Evolutionary conservation across 345 rosid genomes (phyloP).

Genomic region (Populus ilicifolia): DNA sequence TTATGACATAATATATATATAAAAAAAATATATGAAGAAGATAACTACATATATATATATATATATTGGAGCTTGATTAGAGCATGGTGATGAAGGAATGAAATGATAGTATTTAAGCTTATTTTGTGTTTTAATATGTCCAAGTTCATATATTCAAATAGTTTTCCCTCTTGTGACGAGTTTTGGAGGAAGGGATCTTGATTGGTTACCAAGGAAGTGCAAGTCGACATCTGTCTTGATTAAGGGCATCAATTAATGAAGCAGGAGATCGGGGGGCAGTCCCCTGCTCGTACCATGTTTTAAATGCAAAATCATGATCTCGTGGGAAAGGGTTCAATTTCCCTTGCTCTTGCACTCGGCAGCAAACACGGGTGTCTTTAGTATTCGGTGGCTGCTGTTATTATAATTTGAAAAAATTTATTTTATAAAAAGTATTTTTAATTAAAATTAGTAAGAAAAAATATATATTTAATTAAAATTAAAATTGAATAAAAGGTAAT

Average conservation of each 20-base stretch:
- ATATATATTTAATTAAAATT: too few relatives aligned
- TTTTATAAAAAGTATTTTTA: too few relatives aligned
- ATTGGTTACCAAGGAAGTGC: slow-evolving; percentile 14
- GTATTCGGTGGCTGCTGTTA: too few relatives aligned
- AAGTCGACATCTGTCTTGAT: slow-evolving; percentile 21
- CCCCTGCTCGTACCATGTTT: slow-evolving; percentile 1
- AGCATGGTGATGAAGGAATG: background rate
- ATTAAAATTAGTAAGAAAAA: too few relatives aligned
- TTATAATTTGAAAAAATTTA: too few relatives aligned
- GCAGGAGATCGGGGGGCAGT: slow-evolving; percentile 9
- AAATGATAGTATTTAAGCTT: background rate
- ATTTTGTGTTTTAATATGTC: background rate
- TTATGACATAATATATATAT: too few relatives aligned
- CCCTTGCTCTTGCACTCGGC: slow-evolving; percentile 5
- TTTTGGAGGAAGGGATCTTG: background rate
- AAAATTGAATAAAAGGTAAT: too few relatives aligned
- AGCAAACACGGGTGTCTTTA: slow-evolving; percentile 3
- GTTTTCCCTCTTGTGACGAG: slow-evolving; percentile 6
- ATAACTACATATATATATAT: too few relatives aligned
- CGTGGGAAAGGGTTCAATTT: slow-evolving; percentile 19
- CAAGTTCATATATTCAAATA: background rate
- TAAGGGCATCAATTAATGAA: slow-evolving; percentile 13
- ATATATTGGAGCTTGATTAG: background rate
- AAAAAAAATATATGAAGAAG: too few relatives aligned
- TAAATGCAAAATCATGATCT: background rate